phyloP scores from a whole-genome alignment of 441 rosid species.

The Adansonia rubrostipa region DNA sequence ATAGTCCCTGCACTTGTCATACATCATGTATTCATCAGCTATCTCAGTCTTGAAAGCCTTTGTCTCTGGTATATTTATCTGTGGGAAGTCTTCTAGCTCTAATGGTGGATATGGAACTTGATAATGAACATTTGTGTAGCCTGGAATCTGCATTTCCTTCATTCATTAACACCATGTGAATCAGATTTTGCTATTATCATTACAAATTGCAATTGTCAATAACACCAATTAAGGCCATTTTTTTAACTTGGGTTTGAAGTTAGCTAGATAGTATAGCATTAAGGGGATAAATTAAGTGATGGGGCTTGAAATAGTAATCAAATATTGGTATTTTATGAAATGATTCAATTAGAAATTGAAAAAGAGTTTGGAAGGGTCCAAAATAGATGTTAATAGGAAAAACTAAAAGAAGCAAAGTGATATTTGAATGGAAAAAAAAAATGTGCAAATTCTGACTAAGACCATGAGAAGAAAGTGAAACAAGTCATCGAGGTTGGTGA shows the following conservation, averaged over 20 bases:
- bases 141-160: constrained; percentile 47
- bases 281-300: not conserved
- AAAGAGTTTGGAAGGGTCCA: constrained; percentile 14
- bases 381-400: not conserved
- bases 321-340: not conserved
- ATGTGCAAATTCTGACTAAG: not conserved
- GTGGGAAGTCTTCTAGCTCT: constrained; percentile 70
- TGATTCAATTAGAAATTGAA: not conserved
- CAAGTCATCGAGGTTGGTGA: constrained; percentile 33
- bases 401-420: not conserved
- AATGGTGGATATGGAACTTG: constrained; percentile 60
- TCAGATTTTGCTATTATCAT: not conserved
- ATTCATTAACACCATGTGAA: not conserved
- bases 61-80: constrained; percentile 49
- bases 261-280: not conserved
- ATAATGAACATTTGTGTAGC: constrained; percentile 41
- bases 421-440: constrained; percentile 11
- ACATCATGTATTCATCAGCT: constrained; percentile 38
- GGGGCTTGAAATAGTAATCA: not conserved
- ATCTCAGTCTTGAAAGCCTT: constrained; percentile 42
- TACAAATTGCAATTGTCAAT: not conserved
- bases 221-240: not conserved
- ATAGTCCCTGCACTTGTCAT: constrained; percentile 43
- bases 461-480: not conserved
- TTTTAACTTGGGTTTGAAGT: not conserved